phyloP scores from a whole-genome alignment of 371 early-diverging fungal species.

The Rhizomucor pusillus region DNA sequence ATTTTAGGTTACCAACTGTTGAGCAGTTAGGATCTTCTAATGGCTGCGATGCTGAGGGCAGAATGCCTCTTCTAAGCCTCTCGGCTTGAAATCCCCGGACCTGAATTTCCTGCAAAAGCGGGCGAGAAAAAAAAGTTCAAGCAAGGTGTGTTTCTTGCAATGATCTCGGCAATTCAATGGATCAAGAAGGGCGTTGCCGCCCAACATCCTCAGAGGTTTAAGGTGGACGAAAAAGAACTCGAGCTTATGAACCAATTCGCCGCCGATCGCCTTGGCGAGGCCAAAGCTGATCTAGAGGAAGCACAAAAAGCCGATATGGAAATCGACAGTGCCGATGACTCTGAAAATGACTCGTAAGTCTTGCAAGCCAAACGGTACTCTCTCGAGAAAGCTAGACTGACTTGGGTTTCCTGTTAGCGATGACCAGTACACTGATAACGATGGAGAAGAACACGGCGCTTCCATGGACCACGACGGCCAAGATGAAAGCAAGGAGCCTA shows the following conservation, averaged over 20 bases:
- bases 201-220: conserved; percentile 71
- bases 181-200: conserved; percentile 87
- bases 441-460: background rate
- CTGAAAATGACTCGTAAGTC: conserved; percentile 8
- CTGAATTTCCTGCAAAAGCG: no score
- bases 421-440: background rate
- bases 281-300: conserved; percentile 63
- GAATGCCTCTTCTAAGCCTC: no score
- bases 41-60: no score
- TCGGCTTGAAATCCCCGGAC: no score
- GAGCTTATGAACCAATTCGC: conserved; percentile 73
- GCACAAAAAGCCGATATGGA: conserved; percentile 45
- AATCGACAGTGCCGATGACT: conserved; percentile 19
- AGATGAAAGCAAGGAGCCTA: conserved; percentile 2
- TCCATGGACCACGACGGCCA: background rate
- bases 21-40: no score
- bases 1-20: no score
- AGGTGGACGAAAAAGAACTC: conserved; percentile 85
- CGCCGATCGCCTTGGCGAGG: conserved; percentile 67
- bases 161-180: conserved; percentile 84
- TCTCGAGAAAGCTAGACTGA: no score
- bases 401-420: background rate
- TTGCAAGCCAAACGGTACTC: no score
- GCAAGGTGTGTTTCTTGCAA: conserved; percentile 13
- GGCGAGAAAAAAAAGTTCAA: background rate